Evolutionary conservation across 805 yeast species (phyloP).

Genomic region (Cyberlindnera meyerae): DNA sequence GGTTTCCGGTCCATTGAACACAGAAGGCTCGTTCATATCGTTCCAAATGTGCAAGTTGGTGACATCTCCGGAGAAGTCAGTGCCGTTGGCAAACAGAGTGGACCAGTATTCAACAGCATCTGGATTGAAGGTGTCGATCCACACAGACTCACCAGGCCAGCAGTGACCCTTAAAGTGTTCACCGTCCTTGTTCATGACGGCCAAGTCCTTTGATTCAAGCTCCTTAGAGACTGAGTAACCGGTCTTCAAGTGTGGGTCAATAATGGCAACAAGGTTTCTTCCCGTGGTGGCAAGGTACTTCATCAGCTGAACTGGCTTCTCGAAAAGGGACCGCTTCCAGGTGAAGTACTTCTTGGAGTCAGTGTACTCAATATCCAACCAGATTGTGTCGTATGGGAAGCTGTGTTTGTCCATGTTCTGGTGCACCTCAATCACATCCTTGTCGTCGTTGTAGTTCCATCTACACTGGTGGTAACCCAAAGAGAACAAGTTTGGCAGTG

Average conservation of each 20-base stretch:
- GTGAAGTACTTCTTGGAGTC: constrained; percentile 85
- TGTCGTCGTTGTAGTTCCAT: constrained; percentile 92
- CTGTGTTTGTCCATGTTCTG: constrained; percentile 62
- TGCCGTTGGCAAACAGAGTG: constrained; percentile 42
- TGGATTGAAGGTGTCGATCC: constrained; percentile 85
- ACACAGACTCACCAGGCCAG: constrained; percentile 96
- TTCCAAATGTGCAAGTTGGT: constrained; percentile 86
- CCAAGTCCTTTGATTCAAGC: constrained; percentile 38
- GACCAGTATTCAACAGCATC: constrained; percentile 58
- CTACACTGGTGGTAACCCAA: constrained; percentile 94
- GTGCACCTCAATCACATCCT: constrained; percentile 73
- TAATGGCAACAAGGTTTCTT: constrained; percentile 74
- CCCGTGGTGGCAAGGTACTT: constrained; percentile 61
- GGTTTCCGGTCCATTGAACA: constrained; percentile 93
- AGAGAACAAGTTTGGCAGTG: constrained; percentile 72
- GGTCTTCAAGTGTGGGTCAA: constrained; percentile 87
- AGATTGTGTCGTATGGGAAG: constrained; percentile 85
- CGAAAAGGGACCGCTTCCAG: constrained; percentile 74
- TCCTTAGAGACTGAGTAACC: constrained; percentile 61
- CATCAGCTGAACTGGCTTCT: constrained; percentile 70
- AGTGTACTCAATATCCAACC: constrained; percentile 94
- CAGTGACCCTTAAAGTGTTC: constrained; percentile 75
- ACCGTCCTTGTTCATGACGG: constrained; percentile 43
- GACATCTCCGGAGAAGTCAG: constrained; percentile 42
- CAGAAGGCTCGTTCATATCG: constrained; percentile 97